phyloP scores from a whole-genome alignment of 2,329 filamentous ascomycete genomes.

The Cladophialophora psammophila region DNA sequence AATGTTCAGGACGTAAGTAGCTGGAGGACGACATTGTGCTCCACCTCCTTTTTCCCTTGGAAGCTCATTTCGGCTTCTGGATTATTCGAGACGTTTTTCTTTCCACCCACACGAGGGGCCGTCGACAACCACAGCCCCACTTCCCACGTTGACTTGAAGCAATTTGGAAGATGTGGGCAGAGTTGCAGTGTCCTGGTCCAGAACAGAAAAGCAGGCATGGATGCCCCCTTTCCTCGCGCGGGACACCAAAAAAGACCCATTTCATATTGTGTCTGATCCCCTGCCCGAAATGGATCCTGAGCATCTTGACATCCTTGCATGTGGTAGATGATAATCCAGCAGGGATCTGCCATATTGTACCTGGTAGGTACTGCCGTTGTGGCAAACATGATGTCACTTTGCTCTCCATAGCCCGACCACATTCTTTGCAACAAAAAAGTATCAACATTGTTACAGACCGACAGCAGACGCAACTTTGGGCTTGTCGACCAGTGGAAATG shows the following conservation, averaged over 20 bases:
- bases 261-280: neutral
- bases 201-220: neutral
- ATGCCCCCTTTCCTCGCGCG: neutral
- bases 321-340: neutral
- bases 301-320: neutral
- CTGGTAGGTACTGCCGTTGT: neutral
- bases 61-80: slow-evolving; percentile 2
- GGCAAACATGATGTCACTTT: neutral
- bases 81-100: slow-evolving; percentile 10
- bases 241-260: neutral
- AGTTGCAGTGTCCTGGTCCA: neutral
- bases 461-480: neutral
- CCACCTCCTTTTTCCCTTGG: slow-evolving; percentile 1
- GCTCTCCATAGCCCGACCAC: neutral
- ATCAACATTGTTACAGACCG: neutral
- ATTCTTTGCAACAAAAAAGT: neutral
- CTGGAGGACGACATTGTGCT: neutral
- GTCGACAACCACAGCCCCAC: neutral
- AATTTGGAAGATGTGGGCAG: neutral
- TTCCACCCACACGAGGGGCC: neutral
- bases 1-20: too few species aligned
- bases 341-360: neutral
- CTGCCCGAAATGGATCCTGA: neutral
- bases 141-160: neutral
- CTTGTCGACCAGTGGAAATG: neutral